These are phyloP conservation scores for Leccinum griseonigrum DNA, from an alignment of 1,284 basidiomycete genomes.

Conservation along the genomic window DNA sequence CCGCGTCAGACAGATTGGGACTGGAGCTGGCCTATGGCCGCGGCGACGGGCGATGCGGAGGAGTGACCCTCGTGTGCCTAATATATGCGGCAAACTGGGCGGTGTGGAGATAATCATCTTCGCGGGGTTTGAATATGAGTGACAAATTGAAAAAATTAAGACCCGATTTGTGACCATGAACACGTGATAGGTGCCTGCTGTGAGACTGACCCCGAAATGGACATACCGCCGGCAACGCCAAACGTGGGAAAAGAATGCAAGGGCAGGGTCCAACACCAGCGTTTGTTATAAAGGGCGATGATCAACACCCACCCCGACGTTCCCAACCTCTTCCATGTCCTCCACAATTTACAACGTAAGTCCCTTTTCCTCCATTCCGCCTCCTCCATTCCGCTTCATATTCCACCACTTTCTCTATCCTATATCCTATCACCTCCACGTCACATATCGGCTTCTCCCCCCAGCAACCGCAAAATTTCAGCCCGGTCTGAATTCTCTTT, in stretches of 20 bases:
- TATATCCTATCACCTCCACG: neutral
- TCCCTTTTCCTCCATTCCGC: conserved; percentile 10
- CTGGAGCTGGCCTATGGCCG: neutral
- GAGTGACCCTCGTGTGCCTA: conserved; percentile 1
- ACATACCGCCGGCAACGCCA: conserved; percentile 36
- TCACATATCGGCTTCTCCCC: conserved; percentile 1
- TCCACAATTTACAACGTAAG: conserved; percentile 49
- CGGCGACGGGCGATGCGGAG: neutral
- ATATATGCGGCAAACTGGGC: neutral
- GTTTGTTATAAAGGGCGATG: conserved; percentile 40
- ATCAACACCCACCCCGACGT: conserved; percentile 37
- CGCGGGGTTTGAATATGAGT: conserved; percentile 19
- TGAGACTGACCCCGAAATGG: conserved; percentile 26
- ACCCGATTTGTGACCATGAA: conserved; percentile 14
- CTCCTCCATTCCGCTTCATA: neutral
- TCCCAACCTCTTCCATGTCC: conserved; percentile 41
- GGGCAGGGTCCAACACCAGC: conserved; percentile 34
- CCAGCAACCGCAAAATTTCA: conserved; percentile 29
- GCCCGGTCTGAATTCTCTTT: conserved; percentile 3
- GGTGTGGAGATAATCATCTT: conserved; percentile 19
- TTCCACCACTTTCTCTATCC: neutral
- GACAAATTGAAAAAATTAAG: conserved; percentile 18
- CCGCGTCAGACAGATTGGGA: neutral
- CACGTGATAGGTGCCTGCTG: conserved; percentile 34
- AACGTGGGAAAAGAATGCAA: conserved; percentile 35